These are phyloP conservation scores for Scorias spongiosa DNA, from an alignment of 2,329 filamentous ascomycete genomes.

Conservation along the genomic window DNA sequence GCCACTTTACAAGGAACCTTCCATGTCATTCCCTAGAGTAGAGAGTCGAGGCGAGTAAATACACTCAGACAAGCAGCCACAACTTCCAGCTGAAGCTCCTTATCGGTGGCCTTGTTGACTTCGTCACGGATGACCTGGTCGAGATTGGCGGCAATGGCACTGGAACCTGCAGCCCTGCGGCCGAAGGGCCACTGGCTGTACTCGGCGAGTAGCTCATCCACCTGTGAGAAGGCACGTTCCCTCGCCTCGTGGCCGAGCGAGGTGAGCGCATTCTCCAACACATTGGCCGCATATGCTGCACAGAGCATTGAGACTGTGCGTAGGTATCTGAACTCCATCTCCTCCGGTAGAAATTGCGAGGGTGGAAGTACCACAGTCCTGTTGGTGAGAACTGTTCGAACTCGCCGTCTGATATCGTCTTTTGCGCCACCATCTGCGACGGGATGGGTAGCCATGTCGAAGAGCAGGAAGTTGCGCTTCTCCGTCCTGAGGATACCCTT, in stretches of 20 bases:
- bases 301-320: constrained; percentile 94
- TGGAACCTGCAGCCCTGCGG: constrained; percentile 56
- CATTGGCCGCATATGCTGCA: constrained; percentile 93
- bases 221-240: constrained; percentile 90
- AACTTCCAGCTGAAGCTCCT: constrained; percentile 92
- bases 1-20: too few species aligned
- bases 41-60: constrained; percentile 90
- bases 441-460: constrained; percentile 98
- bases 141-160: constrained; percentile 84
- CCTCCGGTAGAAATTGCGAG: constrained; percentile 82
- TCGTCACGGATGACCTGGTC: constrained; percentile 79
- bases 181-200: constrained; percentile 98
- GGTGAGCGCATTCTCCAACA: constrained; percentile 91
- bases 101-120: constrained; percentile 72
- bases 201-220: constrained; percentile 86
- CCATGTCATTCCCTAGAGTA: constrained; percentile 45
- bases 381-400: constrained; percentile 82
- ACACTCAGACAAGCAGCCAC: constrained; percentile 93
- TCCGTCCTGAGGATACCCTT: constrained; percentile 97
- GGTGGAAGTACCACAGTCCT: constrained; percentile 80
- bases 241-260: constrained; percentile 86
- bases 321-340: constrained; percentile 83
- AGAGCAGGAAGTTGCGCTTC: constrained; percentile 97
- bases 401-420: constrained; percentile 86
- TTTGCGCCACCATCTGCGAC: constrained; percentile 94